A percentile compares a stretch with the other conserved stretches of the same genome.
These are phyloP conservation scores for Trametes maxima DNA, from an alignment of 768 basidiomycete species.

Conservation along the genomic window DNA sequence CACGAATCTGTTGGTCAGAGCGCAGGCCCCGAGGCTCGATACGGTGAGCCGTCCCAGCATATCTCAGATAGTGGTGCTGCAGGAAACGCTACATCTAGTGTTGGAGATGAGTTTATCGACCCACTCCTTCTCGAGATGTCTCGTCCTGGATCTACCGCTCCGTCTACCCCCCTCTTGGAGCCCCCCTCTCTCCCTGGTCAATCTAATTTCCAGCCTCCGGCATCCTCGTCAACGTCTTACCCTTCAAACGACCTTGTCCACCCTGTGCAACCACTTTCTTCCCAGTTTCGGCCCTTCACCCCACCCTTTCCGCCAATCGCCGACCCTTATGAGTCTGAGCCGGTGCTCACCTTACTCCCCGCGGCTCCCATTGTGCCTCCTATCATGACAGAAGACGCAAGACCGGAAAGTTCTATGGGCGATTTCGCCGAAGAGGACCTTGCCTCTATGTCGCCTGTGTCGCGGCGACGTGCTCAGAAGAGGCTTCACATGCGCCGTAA, in stretches of 20 bases:
- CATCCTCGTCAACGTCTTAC: not conserved
- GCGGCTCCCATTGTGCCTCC: not conserved
- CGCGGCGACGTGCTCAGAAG: conserved; percentile 60
- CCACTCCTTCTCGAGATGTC: conserved; percentile 35
- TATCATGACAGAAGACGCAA: not conserved
- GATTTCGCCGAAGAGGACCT: conserved; percentile 11
- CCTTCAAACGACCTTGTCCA: too few relatives aligned
- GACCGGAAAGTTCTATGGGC: conserved; percentile 9
- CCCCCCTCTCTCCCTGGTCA: not conserved
- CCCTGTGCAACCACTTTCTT: not conserved
- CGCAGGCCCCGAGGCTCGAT: not conserved
- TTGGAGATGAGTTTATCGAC: conserved; percentile 32
- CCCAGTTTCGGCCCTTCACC: not conserved
- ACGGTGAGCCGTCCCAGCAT: not conserved
- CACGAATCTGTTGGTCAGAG: not conserved
- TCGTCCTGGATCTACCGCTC: conserved; percentile 3
- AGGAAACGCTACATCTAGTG: not conserved
- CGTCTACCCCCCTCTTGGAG: not conserved
- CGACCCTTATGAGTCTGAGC: not conserved
- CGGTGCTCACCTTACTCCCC: not conserved
- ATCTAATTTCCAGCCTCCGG: not conserved
- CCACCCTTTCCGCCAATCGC: not conserved
- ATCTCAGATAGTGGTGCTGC: not conserved
- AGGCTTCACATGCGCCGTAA: conserved; percentile 74
- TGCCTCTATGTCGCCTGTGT: conserved; percentile 43